Evolutionary conservation across 371 early-diverging fungal genomes (phyloP), one percentile per base, ranked within the genome.

Genomic region (Syncephalis plumigaleata): DNA sequence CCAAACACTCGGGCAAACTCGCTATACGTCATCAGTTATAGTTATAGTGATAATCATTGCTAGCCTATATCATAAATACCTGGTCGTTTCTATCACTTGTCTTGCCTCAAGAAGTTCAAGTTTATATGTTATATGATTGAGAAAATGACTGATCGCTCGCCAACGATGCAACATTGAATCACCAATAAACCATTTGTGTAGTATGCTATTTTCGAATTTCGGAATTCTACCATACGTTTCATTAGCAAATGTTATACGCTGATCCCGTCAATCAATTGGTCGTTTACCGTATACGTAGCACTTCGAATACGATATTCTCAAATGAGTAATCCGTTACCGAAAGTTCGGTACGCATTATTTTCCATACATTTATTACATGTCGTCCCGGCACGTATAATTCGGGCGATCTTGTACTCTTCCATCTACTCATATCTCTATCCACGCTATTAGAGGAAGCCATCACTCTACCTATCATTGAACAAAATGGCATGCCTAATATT

Each of bases 1-100:
- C 92, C 94, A 58, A 79, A 88, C 15, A 91, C 75, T 37, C 80
- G 66, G 0, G 91, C 87, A 53, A 88, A 86, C 59, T 91, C 91
- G 44, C 77, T 77, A 80, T n/a, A n/a, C n/a, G n/a, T n/a, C n/a
- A n/a, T n/a, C n/a, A n/a, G n/a, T n/a, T n/a, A n/a, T n/a, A n/a
- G n/a, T n/a, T n/a, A n/a, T n/a, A n/a, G n/a, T n/a, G n/a, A n/a
- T n/a, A n/a, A n/a, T n/a, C n/a, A n/a, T n/a, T n/a, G n/a, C n/a
- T n/a, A n/a, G n/a, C n/a, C n/a, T n/a, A n/a, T n/a, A n/a, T n/a
- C n/a, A n/a, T n/a, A n/a, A n/a, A n/a, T n/a, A n/a, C n/a, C n/a
- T n/a, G n/a, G n/a, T n/a, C n/a, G n/a, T n/a, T n/a, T n/a, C n/a
- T n/a, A n/a, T n/a, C n/a, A n/a, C n/a, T n/a, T n/a, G n/a, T n/a